These are phyloP conservation scores for Cyclaneusma minus DNA, from an alignment of 2,329 filamentous ascomycete genomes.

Conservation along the genomic window DNA sequence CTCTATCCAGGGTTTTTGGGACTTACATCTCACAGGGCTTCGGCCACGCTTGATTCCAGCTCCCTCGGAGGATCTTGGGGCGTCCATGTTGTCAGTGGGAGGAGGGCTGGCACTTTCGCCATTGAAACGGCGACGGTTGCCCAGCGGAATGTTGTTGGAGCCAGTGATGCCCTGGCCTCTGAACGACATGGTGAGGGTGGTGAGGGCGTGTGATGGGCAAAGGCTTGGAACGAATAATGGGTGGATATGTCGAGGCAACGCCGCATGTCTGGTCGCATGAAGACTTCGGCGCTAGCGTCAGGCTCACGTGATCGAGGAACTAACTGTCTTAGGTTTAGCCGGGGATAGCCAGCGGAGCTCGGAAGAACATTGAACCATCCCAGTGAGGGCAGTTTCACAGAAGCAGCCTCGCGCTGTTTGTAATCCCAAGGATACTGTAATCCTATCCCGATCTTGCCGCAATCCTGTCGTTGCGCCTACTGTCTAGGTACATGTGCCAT, in stretches of 20 bases:
- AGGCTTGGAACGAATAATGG: background rate
- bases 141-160: slow-evolving; percentile 94
- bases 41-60: slow-evolving; percentile 65
- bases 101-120: slow-evolving; percentile 37
- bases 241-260: too few relatives aligned
- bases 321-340: too few relatives aligned
- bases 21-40: slow-evolving; percentile 69
- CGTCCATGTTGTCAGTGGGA: slow-evolving; percentile 19
- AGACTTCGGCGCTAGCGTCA: slow-evolving; percentile 1
- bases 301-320: too few relatives aligned
- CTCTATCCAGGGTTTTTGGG: background rate
- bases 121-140: slow-evolving; percentile 66
- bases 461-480: too few relatives aligned
- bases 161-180: slow-evolving; percentile 77
- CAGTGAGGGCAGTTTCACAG: too few relatives aligned
- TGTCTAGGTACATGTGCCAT: too few relatives aligned
- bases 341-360: too few relatives aligned
- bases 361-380: too few relatives aligned
- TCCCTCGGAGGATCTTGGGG: too few relatives aligned
- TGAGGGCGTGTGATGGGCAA: slow-evolving; percentile 3
- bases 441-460: too few relatives aligned
- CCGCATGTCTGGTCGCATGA: background rate
- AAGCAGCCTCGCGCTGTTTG: too few relatives aligned
- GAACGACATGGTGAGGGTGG: slow-evolving; percentile 35
- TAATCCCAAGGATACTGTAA: too few relatives aligned